Percentiles rank a stretch among this genome's conserved stretches.
Conservation (phyloP, 139 green algal genomes). For the Pleodorina starrii region DNA sequence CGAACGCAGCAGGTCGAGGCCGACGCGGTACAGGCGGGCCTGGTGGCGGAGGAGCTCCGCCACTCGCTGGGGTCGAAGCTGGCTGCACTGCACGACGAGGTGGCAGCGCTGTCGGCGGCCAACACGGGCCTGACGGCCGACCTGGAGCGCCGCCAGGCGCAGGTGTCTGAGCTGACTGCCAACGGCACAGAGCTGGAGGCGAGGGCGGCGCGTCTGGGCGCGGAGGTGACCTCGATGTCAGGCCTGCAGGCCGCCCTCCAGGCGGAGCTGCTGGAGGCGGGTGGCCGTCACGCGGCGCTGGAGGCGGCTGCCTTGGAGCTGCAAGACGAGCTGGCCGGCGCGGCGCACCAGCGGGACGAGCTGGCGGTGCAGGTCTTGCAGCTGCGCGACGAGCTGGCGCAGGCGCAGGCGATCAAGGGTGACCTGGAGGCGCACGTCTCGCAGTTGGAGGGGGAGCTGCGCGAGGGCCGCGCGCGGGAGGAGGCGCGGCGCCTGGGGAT, state of each 20-base stretch:
- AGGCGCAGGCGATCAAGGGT: background rate
- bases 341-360: background rate
- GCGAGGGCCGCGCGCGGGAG: background rate
- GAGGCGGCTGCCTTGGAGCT: background rate
- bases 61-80: background rate
- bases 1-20: background rate
- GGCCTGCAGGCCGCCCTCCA: background rate
- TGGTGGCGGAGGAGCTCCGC: background rate
- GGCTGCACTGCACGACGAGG: background rate
- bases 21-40: background rate
- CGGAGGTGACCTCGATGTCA: background rate
- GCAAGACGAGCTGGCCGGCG: background rate
- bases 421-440: background rate
- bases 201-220: background rate
- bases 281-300: slow-evolving; percentile 3
- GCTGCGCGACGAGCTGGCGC: background rate
- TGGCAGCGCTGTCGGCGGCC: background rate
- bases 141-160: slow-evolving; percentile 5
- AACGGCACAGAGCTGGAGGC: background rate
- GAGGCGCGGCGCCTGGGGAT: background rate
- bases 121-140: background rate
- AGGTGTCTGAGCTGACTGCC: background rate
- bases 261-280: slow-evolving; percentile 11
- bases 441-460: background rate
- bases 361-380: background rate